Conservation (phyloP, 495 filamentous ascomycete species). For the Neurospora sp. region DNA sequence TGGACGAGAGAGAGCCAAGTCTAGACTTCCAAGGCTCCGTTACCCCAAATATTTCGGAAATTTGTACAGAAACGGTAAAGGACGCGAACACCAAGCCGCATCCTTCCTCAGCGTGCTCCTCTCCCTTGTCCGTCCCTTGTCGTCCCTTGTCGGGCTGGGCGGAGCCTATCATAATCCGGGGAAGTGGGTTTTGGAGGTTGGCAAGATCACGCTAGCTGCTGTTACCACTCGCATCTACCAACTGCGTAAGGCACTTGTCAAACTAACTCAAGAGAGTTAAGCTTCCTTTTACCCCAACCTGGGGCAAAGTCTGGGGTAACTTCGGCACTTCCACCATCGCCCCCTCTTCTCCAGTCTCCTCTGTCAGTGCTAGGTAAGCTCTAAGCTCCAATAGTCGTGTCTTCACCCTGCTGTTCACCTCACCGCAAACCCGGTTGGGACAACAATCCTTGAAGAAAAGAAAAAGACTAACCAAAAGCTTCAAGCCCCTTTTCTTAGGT, state of each 20-base stretch:
- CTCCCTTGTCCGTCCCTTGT: neutral
- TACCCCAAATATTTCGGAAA: neutral
- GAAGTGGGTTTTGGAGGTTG: neutral
- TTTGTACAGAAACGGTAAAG: neutral
- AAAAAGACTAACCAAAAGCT: neutral
- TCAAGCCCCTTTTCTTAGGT: neutral
- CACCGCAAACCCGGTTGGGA: neutral
- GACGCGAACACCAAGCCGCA: neutral
- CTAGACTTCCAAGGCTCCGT: neutral
- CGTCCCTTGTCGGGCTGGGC: neutral
- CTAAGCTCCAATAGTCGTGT: neutral
- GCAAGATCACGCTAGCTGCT: neutral
- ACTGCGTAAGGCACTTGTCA: neutral
- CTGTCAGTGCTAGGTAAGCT: neutral
- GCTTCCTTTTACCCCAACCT: neutral
- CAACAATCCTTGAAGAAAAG: neutral
- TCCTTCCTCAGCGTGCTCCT: neutral
- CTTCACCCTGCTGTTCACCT: neutral
- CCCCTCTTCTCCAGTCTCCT: neutral
- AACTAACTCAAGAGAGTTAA: neutral
- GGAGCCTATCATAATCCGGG: neutral
- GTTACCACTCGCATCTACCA: neutral
- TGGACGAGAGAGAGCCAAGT: neutral
- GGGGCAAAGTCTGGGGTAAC: neutral
- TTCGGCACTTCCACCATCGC: neutral